A percentile compares a stretch with the other conserved stretches of the same genome.
Evolutionary conservation across 192 early-diverging fungal genomes (phyloP).

Genomic region (Coemansia sp.): DNA sequence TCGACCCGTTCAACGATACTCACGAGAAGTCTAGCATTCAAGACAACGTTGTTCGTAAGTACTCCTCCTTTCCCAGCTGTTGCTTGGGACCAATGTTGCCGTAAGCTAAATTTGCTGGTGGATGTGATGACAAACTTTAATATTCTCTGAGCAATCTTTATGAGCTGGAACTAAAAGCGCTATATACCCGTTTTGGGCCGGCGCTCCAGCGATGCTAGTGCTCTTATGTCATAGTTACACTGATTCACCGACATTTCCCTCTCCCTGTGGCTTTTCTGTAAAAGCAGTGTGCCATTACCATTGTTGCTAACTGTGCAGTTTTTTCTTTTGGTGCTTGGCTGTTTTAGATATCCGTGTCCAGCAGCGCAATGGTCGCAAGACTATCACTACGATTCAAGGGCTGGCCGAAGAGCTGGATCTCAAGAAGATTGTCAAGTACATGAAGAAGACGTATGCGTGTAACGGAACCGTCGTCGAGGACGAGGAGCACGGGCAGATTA

Average conservation of each 20-base stretch:
- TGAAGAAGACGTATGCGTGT: constrained; percentile 97
- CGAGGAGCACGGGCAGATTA: constrained; percentile 88
- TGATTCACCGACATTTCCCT: constrained; percentile 26
- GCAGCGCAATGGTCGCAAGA: constrained; percentile 97
- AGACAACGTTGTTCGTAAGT: constrained; percentile 12
- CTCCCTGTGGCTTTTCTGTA: constrained; percentile 1
- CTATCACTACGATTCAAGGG: constrained; percentile 94
- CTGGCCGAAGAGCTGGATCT: constrained; percentile 83
- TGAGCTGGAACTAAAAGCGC: constrained; percentile 7
- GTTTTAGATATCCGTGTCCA: constrained; percentile 96
- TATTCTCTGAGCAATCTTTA: constrained; percentile 8
- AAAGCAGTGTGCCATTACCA: no score
- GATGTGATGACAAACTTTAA: constrained; percentile 19
- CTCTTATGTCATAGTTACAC: constrained; percentile 64
- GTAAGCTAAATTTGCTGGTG: no score
- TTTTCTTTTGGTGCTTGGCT: no score
- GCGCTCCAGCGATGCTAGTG: constrained; percentile 41
- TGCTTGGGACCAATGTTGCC: no score
- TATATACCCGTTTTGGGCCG: constrained; percentile 33
- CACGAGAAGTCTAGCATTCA: constrained; percentile 37
- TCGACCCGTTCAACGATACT: constrained; percentile 52
- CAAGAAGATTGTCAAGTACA: constrained; percentile 92
- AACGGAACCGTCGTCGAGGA: constrained; percentile 94
- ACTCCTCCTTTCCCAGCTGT: background rate
- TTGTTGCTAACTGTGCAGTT: background rate